Evolutionary conservation across 2,329 filamentous ascomycete genomes (phyloP), one percentile per base, ranked within the genome.

Genomic region (Sarocladiaceae sp.): DNA sequence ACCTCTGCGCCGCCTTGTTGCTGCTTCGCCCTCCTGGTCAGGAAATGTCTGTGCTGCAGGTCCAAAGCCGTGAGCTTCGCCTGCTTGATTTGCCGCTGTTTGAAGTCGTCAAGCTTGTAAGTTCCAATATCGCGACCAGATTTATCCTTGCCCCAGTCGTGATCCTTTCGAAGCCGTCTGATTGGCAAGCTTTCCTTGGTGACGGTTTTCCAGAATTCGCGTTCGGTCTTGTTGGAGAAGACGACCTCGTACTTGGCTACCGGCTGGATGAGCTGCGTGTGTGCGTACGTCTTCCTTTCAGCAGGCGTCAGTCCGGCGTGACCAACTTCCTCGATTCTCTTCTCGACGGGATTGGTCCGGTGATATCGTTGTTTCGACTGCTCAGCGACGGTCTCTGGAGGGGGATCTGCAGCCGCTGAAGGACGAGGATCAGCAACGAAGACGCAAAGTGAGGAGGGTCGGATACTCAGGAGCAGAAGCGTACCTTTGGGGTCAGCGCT

Each of bases 201-300:
- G 49, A 77, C 65, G 37, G 66, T 63, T 59, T 75, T 76, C 76
- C 76, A 81, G 55, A 75, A 70, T 53, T 80, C 76, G 54, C 72
- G 70, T 55, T 77, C 70, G 20, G 70, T 60, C 58, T 77, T 77
- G 58, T 66, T 60, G 48, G 60, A 63, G 26, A 65, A 57, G 33
- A 55, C 49, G 3, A 69, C 51, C 10, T 53, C 54, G 41, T 57
- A 60, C 47, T 63, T 57, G 34, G 62, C 62, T 29, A 67, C 63
- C 35, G 65, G 65, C 33, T 62, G 62, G 32, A 76, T 63, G 46
- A 74, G 67, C 50, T 69, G 64, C 15, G 67, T 55, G 58, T 72
- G 68, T 29, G 67, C 55, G 62, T 71, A 78, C 18, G 66, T 67
- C 52, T 70, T 69, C 47, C 66, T 68, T 46, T 80, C 74, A 44